Evolutionary conservation across 2,329 filamentous ascomycete species (phyloP), one percentile per base, ranked within the genome.

Genomic region (Nothopassalora personata): DNA sequence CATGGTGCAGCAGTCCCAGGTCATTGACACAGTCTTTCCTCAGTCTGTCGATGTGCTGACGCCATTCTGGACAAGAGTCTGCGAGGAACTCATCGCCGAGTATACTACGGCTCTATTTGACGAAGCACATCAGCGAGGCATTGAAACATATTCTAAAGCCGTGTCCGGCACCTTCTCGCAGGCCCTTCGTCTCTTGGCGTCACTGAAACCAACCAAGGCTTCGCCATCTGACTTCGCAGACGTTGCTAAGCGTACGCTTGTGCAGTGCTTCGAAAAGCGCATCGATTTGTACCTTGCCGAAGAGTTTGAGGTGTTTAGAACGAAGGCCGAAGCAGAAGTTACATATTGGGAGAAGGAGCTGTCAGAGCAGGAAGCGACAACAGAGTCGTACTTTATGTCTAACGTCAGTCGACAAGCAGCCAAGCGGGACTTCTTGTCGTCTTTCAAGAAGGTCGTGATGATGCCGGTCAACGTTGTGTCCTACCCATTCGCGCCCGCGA

Each of bases 361-460:
- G 33, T 90, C 87, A 0, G 93, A 96, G 67, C 90, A 97, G 75
- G 92, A 96, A 66, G 91, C 90, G 15, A 89, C 88, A 1, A 87
- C 90, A 0, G 94, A 99, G 75, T 94, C 90, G 0, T 96, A 95
- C 71, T 94, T 91, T 76, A 97, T 97, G 93, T 89, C 88, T 27
- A 97, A 91, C 72, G 86, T 97, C 70, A 97, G 93, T 71, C 84
- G 94, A 28, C 91, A 96, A 72, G 94, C 91, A 0, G 94, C 95
- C 64, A 99, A 99, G 76, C 90, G 91, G 66, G 94, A 99, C 72
- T 99, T 99, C 68, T 73, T 99, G 61, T 94, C 87, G 49, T 96
- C 92, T 0, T 99, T 99, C 80, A 97, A 91, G 71, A 97, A 97
- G 74, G 94, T 99, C 8, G 90, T 99, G 64, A 97, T 99, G 92